phyloP scores from a whole-genome alignment of 108 stramenopile species.

The Cyclotella baltica region DNA sequence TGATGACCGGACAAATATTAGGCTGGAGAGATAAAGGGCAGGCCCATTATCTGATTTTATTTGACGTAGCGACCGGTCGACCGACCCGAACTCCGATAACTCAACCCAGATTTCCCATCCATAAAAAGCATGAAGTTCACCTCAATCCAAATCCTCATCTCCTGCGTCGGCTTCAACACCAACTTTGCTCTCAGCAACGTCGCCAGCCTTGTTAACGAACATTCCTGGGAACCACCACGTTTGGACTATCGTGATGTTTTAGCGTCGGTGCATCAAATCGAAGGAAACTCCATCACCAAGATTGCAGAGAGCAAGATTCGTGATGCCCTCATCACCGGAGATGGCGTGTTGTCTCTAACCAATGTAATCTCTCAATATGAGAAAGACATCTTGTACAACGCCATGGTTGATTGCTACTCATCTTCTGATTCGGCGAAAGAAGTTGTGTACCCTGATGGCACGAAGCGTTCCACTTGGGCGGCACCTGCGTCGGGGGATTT shows the following conservation, averaged over 20 bases:
- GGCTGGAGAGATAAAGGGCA: too few relatives aligned
- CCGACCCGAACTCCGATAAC: too few relatives aligned
- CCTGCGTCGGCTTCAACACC: neutral
- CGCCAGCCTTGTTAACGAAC: neutral
- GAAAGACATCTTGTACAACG: conserved; percentile 7
- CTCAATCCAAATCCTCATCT: neutral
- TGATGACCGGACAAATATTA: too few relatives aligned
- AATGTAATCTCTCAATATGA: neutral
- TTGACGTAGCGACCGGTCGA: too few relatives aligned
- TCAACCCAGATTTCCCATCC: neutral
- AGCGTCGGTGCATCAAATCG: neutral
- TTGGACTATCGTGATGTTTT: conserved; percentile 12
- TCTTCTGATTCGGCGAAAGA: neutral
- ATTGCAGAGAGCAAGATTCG: neutral
- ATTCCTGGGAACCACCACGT: conserved; percentile 12
- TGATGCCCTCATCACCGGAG: neutral
- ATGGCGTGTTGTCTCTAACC: conserved; percentile 4
- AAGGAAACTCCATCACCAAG: neutral
- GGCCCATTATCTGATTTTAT: too few relatives aligned
- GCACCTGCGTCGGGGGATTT: neutral
- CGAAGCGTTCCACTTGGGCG: conserved; percentile 17
- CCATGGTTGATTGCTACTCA: conserved; percentile 13
- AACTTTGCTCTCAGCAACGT: neutral
- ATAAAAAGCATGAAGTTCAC: neutral
- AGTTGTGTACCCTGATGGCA: conserved; percentile 8